Evolutionary conservation across 768 basidiomycete genomes (phyloP).

Genomic region (Leucocoprinus sp.): DNA sequence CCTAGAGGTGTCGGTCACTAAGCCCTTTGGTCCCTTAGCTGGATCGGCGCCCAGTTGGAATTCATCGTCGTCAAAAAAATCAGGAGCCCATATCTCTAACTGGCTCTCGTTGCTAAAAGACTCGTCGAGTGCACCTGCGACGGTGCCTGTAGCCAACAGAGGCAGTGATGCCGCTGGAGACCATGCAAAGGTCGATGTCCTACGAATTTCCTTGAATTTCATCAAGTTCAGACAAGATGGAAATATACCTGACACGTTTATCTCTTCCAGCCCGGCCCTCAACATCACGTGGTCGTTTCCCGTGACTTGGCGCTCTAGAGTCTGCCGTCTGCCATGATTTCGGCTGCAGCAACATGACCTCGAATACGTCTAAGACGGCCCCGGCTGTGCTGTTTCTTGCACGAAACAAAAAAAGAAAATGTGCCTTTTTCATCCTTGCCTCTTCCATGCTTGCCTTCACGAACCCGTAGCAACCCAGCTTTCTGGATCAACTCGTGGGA

Average conservation of each 20-base stretch:
- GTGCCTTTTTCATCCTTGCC: not conserved
- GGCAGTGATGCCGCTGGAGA: slow-evolving; percentile 70
- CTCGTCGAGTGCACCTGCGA: slow-evolving; percentile 94
- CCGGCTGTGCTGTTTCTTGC: too few species aligned
- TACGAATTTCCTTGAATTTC: slow-evolving; percentile 78
- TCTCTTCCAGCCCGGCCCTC: slow-evolving; percentile 7
- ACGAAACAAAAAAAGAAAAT: too few species aligned
- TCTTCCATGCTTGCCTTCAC: not conserved
- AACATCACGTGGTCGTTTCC: slow-evolving; percentile 9
- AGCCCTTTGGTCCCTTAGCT: slow-evolving; percentile 52
- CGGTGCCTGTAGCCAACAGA: slow-evolving; percentile 88
- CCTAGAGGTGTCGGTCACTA: slow-evolving; percentile 69
- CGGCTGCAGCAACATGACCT: too few species aligned
- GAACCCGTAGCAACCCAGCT: slow-evolving; percentile 1
- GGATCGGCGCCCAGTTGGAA: slow-evolving; percentile 61
- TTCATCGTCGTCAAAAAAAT: slow-evolving; percentile 69
- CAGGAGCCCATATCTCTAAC: slow-evolving; percentile 92
- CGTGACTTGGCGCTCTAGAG: not conserved
- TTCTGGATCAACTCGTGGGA: slow-evolving; percentile 7
- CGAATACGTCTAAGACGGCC: too few species aligned
- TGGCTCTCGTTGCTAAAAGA: slow-evolving; percentile 90
- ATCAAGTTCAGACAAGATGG: slow-evolving; percentile 24
- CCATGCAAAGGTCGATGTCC: slow-evolving; percentile 90
- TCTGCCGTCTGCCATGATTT: not conserved
- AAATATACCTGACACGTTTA: slow-evolving; percentile 7